Base-by-base conservation (phyloP, 805 yeast species). In the Nakazawaea peltata region DNA sequence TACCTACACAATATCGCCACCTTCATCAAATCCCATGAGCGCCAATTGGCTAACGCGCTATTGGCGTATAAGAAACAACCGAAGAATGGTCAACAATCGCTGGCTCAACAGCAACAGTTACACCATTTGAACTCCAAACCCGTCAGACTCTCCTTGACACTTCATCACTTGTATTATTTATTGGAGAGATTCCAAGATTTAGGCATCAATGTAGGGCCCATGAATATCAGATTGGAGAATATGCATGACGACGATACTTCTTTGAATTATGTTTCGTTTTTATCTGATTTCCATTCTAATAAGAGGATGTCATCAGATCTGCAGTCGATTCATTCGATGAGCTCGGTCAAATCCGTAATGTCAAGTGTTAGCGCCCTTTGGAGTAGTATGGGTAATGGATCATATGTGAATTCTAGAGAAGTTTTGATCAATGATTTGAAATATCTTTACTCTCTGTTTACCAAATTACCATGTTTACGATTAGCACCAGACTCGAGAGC, bases 401-500 rank as follows among this genome's bases (percentile, higher is more conserved):
- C 46, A 31, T 43, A 51, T 2, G 65, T 69, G 4, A 70, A 66
- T 37, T 60, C 63, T 8, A 53, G 61, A 26, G 67, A 60, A 26
- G 71, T 67, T 43, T 48, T 56, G 3, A 39, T 44, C 4, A 35
- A 48, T 3, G 79, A 74, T 43, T 53, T 74, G 30, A 68, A 64
- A 44, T 77, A 77, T 52, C 50, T 77, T 19, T 72, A 74, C 49
- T 67, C 77, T 13, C 76, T 80, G 4, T 78, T 77, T 51, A 71
- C 81, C 3, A 77, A 77, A 43, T 58, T 77, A 19, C 84, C 85
- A 1, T 75, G 83, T 48, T 60, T 77, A 33, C 57, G 80, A 24
- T 50, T 77, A 37, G 69, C 77, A 10, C 78, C 79, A 9, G 79
- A 74, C 41, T 63, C 74, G 5, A 74, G 74, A 41, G 69, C 79